Percentiles rank a stretch among this genome's conserved stretches.
phyloP scores from a whole-genome alignment of 441 rosid genomes.

The Mallotus repandus region DNA sequence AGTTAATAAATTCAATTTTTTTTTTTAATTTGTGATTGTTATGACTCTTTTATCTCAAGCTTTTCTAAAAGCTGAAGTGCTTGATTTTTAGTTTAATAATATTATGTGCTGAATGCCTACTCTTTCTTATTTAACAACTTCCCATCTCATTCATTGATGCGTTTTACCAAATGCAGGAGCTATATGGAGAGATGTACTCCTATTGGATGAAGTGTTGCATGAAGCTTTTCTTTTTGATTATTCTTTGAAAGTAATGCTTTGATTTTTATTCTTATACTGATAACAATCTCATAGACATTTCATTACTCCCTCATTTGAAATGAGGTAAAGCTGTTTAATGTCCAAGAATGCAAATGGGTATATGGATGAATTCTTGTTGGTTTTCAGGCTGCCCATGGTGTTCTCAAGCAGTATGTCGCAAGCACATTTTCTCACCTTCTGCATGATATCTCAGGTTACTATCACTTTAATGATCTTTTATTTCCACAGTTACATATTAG shows the following conservation, averaged over 20 bases:
- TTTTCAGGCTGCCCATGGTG: slow-evolving; percentile 78
- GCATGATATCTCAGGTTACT: slow-evolving; percentile 80
- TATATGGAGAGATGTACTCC: slow-evolving; percentile 83
- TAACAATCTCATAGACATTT: slow-evolving; percentile 3
- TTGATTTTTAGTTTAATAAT: background rate
- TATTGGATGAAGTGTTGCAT: slow-evolving; percentile 77
- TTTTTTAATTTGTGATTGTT: slow-evolving; percentile 2
- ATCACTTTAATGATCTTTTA: slow-evolving; percentile 19
- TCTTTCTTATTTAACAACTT: background rate
- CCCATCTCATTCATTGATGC: slow-evolving; percentile 16
- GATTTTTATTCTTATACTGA: slow-evolving; percentile 13
- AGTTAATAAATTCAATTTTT: slow-evolving; percentile 3
- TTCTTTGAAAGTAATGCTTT: slow-evolving; percentile 61
- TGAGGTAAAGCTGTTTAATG: background rate
- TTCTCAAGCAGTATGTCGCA: slow-evolving; percentile 66
- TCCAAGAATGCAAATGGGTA: slow-evolving; percentile 7
- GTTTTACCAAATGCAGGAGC: slow-evolving; percentile 49
- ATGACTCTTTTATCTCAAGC: slow-evolving; percentile 11
- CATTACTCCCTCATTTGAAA: slow-evolving; percentile 11
- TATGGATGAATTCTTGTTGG: slow-evolving; percentile 30
- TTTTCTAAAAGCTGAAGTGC: background rate
- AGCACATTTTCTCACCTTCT: slow-evolving; percentile 64
- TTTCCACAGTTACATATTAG: slow-evolving; percentile 12
- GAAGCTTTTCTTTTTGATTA: slow-evolving; percentile 78
- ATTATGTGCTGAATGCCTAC: background rate